Percentiles rank a stretch among this genome's conserved stretches.
Conservation (phyloP, 306 rosid genomes). For the Quercus dentata region DNA sequence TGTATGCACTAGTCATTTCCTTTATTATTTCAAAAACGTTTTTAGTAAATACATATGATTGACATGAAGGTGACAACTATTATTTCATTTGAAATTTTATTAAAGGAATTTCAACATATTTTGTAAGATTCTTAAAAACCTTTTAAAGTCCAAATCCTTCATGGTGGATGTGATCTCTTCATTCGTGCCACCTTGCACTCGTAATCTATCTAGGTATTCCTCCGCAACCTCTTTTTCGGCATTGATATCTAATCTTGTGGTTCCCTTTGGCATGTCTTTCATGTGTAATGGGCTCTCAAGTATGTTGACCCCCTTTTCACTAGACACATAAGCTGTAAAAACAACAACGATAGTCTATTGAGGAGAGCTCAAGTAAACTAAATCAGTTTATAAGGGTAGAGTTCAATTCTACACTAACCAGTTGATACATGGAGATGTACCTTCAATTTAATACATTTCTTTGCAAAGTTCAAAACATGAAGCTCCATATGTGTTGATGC, state of each 20-base stretch:
- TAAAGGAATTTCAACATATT: no score
- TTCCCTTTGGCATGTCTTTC: slow-evolving; percentile 4
- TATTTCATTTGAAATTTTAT: no score
- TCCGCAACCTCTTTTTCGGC: slow-evolving; percentile 21
- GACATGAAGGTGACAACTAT: neutral
- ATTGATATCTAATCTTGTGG: slow-evolving; percentile 20
- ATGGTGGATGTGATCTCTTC: neutral
- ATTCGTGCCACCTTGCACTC: neutral
- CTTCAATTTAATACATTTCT: slow-evolving; percentile 23
- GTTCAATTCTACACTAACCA: slow-evolving; percentile 10
- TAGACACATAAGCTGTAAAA: slow-evolving; percentile 36
- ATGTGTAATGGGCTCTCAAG: slow-evolving; percentile 22
- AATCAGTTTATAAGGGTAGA: no score
- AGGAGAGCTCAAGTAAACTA: neutral
- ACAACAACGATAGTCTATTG: neutral
- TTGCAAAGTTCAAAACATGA: slow-evolving; percentile 24
- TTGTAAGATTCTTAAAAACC: slow-evolving; percentile 9
- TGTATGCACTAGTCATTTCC: no score
- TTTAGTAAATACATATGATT: neutral
- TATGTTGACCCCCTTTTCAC: slow-evolving; percentile 9
- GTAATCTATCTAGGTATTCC: slow-evolving; percentile 17
- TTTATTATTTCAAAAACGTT: neutral
- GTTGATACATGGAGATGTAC: slow-evolving; percentile 44
- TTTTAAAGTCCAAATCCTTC: slow-evolving; percentile 21
- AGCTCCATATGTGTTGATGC: slow-evolving; percentile 33